These are phyloP conservation scores for Plasmodium yoelii DNA, from an alignment of 169 alveolate genomes.

Conservation along the genomic window DNA sequence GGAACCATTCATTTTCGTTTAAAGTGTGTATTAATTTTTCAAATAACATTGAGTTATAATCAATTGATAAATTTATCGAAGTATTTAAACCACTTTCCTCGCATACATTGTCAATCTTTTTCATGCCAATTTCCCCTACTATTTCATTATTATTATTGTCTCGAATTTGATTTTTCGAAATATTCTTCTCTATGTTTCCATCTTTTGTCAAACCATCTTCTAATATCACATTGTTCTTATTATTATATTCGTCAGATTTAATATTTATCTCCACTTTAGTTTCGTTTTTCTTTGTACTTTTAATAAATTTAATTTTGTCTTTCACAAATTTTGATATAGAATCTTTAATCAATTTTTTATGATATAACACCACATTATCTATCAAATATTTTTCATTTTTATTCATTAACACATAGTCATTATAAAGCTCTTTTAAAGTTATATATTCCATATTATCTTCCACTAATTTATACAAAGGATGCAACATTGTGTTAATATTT, in stretches of 20 bases:
- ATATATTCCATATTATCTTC: slow-evolving; percentile 39
- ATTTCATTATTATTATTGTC: neutral
- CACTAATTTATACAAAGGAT: slow-evolving; percentile 52
- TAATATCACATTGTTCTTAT: neutral
- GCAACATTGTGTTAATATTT: slow-evolving; percentile 36
- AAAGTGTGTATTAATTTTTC: slow-evolving; percentile 57
- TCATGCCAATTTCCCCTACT: too few species aligned
- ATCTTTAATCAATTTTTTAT: slow-evolving; percentile 22
- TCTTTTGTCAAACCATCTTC: neutral
- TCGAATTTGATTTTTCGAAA: neutral
- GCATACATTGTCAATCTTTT: neutral
- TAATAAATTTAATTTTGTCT: slow-evolving; percentile 10
- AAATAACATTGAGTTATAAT: slow-evolving; percentile 15
- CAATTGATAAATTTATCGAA: neutral
- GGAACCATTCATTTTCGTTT: slow-evolving; percentile 40
- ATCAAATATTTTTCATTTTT: slow-evolving; percentile 30
- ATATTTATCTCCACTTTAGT: neutral
- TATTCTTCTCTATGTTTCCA: neutral
- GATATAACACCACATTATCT: slow-evolving; percentile 61
- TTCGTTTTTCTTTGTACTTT: neutral
- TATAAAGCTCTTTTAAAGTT: slow-evolving; percentile 50
- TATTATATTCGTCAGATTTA: neutral
- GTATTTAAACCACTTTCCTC: neutral
- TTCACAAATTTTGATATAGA: slow-evolving; percentile 28
- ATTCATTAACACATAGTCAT: slow-evolving; percentile 10